phyloP scores from a whole-genome alignment of 2,329 filamentous ascomycete species.

The Pleomassaria siparia region DNA sequence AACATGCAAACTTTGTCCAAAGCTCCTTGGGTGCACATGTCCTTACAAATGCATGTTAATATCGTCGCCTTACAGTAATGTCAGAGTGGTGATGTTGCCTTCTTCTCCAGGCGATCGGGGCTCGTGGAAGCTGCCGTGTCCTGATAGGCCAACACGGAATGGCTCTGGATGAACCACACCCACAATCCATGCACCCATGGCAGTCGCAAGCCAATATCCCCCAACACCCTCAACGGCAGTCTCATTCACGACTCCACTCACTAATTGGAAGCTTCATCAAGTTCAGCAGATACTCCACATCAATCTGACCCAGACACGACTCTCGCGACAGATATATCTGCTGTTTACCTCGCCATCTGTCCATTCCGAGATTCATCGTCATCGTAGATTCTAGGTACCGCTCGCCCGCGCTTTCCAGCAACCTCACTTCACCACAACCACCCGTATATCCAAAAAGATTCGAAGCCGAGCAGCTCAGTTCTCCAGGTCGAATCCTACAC shows the following conservation, averaged over 20 bases:
- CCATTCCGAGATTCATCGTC: conserved; percentile 36
- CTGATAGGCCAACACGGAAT: conserved; percentile 28
- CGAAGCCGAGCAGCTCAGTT: neutral
- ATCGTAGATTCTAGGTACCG: conserved; percentile 22
- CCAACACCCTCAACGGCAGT: conserved; percentile 9
- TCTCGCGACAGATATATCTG: conserved; percentile 13
- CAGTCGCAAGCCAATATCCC: conserved; percentile 9
- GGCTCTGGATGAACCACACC: conserved; percentile 18
- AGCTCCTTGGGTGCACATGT: conserved; percentile 6
- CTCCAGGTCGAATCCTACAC: neutral
- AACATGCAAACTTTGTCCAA: conserved; percentile 8
- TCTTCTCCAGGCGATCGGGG: conserved; percentile 20
- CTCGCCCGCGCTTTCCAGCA: too few species aligned
- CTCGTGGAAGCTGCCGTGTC: conserved; percentile 25
- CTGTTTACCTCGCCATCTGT: conserved; percentile 16
- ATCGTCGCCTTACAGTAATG: conserved; percentile 7
- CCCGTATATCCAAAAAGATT: neutral
- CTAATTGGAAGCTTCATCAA: conserved; percentile 11
- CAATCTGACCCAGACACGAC: conserved; percentile 19
- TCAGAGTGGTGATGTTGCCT: conserved; percentile 21
- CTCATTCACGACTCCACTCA: conserved; percentile 3
- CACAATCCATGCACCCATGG: conserved; percentile 22
- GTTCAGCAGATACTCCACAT: conserved; percentile 10
- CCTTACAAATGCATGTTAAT: too few species aligned
- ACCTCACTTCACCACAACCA: too few species aligned